Conservation (phyloP, 768 basidiomycete genomes). For the Psilocybe subaeruginosa region DNA sequence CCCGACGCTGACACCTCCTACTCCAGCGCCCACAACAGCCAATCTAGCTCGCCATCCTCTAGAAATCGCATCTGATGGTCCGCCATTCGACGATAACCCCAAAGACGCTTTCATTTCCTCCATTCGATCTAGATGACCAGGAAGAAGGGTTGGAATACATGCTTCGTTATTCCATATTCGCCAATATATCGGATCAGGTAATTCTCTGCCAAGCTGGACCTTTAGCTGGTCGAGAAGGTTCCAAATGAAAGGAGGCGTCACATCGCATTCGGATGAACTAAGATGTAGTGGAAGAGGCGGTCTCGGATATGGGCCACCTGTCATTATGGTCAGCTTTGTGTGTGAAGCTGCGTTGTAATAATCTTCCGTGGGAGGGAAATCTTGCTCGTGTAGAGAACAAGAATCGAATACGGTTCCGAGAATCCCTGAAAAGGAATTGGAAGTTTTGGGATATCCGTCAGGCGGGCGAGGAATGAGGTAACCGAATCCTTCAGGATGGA, state of each 20-base stretch:
- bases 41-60: conserved; percentile 48
- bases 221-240: conserved; percentile 43
- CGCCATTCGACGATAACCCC: not conserved
- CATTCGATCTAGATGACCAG: conserved; percentile 77
- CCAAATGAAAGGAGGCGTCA: conserved; percentile 26
- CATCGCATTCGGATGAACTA: conserved; percentile 25
- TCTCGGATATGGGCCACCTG: conserved; percentile 74
- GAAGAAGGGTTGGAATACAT: conserved; percentile 80
- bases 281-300: conserved; percentile 27
- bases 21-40: conserved; percentile 81
- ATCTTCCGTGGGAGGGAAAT: conserved; percentile 21
- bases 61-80: not conserved
- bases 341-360: conserved; percentile 36
- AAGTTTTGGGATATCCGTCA: conserved; percentile 46
- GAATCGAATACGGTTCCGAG: conserved; percentile 94
- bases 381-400: conserved; percentile 66
- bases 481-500: conserved; percentile 90
- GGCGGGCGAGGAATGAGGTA: conserved; percentile 87
- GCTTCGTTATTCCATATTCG: conserved; percentile 54
- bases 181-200: conserved; percentile 61
- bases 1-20: conserved; percentile 83
- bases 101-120: conserved; percentile 53
- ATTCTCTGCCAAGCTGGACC: conserved; percentile 43
- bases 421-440: conserved; percentile 41
- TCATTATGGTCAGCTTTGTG: conserved; percentile 89